Evolutionary conservation across 1,284 basidiomycete genomes (phyloP).

Genomic region (Ceratobasidium sp.): DNA sequence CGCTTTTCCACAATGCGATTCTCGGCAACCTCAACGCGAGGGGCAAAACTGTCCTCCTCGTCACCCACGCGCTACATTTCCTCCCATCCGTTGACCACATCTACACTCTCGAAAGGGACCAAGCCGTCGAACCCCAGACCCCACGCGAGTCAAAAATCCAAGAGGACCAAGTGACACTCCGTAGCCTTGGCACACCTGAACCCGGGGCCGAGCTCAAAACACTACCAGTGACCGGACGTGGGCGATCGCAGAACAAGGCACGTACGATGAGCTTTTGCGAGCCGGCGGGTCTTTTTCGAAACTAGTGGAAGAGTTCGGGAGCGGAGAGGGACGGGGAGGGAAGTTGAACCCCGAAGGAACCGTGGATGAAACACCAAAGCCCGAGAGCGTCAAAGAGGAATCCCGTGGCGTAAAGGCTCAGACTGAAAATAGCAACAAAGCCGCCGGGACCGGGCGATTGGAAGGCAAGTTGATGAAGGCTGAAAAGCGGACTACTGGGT

Average conservation of each 20-base stretch:
- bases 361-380: conserved; percentile 49
- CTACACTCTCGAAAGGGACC: conserved; percentile 57
- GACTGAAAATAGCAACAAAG: conserved; percentile 33
- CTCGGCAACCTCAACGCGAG: conserved; percentile 58
- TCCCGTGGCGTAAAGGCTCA: conserved; percentile 38
- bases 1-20: conserved; percentile 72
- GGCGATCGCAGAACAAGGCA: conserved; percentile 72
- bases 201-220: not conserved
- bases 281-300: conserved; percentile 56
- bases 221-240: too few relatives aligned
- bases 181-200: not conserved
- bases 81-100: conserved; percentile 70
- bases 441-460: conserved; percentile 59
- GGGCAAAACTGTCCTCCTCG: conserved; percentile 68
- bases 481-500: conserved; percentile 69
- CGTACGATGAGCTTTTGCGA: conserved; percentile 62
- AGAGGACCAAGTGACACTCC: not conserved
- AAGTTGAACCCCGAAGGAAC: too few relatives aligned
- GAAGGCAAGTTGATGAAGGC: conserved; percentile 68
- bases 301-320: conserved; percentile 70
- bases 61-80: conserved; percentile 78
- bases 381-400: conserved; percentile 41
- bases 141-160: not conserved
- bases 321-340: conserved; percentile 55
- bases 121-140: not conserved